Base-by-base conservation (phyloP, 2,329 filamentous ascomycete species). In the Lasiodiplodia citricola region DNA sequence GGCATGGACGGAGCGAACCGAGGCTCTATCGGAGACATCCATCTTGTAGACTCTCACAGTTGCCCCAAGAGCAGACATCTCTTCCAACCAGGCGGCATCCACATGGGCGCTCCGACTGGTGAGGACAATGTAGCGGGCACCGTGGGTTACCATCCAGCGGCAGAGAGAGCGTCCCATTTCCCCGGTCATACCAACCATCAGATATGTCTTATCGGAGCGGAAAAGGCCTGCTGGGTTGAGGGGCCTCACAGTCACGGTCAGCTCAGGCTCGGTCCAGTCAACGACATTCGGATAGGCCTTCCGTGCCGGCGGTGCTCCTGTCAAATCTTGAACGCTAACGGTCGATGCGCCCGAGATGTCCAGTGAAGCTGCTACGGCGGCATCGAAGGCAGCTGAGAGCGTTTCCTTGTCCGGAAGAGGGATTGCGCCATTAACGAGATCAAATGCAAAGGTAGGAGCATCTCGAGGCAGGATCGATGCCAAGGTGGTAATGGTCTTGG, bases 61-160 rank as follows among this genome's bases (percentile, higher is more conserved):
- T 16, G 70, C 71, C 2, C 67, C 70, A 7, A 21, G 4, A 44
- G 18, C 66, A 4, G 11, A 16, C 25, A 77, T 65, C 14, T 60
- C 51, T 16, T 74, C 68, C 13, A 80, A 38, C 74, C 75, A 80
- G 2, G 41, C 60, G 4, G 72, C 56, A 7, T 80, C 73, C 2
- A 82, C 68, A 2, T 77, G 72, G 4, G 81, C 79, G 13, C 75
- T 76, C 1, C 83, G 79, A 52, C 80, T 83, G 0, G 80, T 78
- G 1, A 86, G 21, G 6, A 71, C 71, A 25, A 77, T 41, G 28
- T 73, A n/a, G 13, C 65, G 54, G 7, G 75, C 76, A 0, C 74
- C 74, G 14, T 71, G 67, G 0, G n/a, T 10, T 2, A 74, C 64
- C 75, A 77, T 75, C 73, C 73, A 77, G 16, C 68, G 10, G 18